A percentile compares a stretch with the other conserved stretches of the same genome.
Evolutionary conservation across 2,329 filamentous ascomycete species (phyloP).

Genomic region (Decorospora gaudefroyi): DNA sequence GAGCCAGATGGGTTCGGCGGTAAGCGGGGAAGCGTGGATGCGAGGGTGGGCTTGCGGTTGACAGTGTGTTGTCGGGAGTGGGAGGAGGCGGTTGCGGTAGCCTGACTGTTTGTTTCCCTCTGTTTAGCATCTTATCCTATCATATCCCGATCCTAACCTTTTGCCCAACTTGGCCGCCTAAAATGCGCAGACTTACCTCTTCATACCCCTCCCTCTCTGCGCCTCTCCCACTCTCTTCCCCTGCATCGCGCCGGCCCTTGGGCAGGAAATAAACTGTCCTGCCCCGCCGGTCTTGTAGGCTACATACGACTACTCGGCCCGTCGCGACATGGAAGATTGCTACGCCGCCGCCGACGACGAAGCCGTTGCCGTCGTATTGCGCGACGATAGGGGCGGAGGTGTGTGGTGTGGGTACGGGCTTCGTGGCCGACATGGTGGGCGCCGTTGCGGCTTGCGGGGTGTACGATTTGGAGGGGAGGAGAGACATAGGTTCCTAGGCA

Average conservation of each 20-base stretch:
- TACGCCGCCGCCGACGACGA: conserved; percentile 48
- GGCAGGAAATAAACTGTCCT: conserved; percentile 54
- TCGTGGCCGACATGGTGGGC: conserved; percentile 10
- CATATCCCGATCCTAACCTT: too few species aligned
- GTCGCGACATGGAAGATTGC: conserved; percentile 58
- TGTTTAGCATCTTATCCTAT: too few species aligned
- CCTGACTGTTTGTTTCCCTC: conserved; percentile 35
- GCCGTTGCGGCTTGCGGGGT: background rate
- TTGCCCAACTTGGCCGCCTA: background rate
- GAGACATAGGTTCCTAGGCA: background rate
- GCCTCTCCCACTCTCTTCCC: conserved; percentile 50
- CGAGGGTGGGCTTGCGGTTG: conserved; percentile 50
- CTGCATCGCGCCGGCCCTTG: conserved; percentile 55
- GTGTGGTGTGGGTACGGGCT: conserved; percentile 3
- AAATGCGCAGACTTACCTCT: conserved; percentile 44
- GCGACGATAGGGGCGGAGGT: conserved; percentile 26
- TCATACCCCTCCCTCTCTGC: conserved; percentile 58
- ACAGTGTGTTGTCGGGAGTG: conserved; percentile 51
- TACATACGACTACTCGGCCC: conserved; percentile 55
- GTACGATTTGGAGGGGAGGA: background rate
- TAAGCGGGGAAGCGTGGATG: conserved; percentile 31
- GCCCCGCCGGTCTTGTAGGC: conserved; percentile 44
- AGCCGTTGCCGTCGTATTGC: conserved; percentile 36
- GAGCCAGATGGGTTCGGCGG: conserved; percentile 54
- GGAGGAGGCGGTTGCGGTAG: conserved; percentile 56